Evolutionary conservation across 192 early-diverging fungal species (phyloP), one percentile per base, ranked within the genome.

Genomic region (Polychytrium aggregatum): DNA sequence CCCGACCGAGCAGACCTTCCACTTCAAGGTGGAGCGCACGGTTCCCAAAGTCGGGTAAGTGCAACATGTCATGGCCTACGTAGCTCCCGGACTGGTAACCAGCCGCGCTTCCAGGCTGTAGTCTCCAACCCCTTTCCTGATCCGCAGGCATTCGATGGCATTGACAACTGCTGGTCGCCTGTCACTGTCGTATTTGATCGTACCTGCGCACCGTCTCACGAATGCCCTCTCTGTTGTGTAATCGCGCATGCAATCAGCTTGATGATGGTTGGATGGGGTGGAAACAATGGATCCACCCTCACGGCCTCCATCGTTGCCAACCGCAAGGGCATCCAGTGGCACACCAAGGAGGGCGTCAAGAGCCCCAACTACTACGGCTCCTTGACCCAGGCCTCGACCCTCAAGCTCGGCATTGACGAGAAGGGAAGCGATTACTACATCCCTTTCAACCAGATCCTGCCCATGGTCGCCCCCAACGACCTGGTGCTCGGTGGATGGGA

Each of bases 261-360:
- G 39, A 96, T 98, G 95, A 84, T 98, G 65, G 91, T 98, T 58
- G 95, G 95, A 27, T 93, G 90, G 90, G 95, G 91, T 58, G 95
- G 95, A 58, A 98, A 98, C 87, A 98, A 98, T 71, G 94, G 94
- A 47, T 87, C 90, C 46, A 98, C 94, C 47, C 60, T 98, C 50
- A 96, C 92, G 36, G 95, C 95, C 6, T 85, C 90, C 64, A 88
- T 96, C 68, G 70, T 93, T 45, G 92, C 95, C 55, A 94, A 98
- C 83, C 84, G 82, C 66, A 60, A 71, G 53, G 79, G 85, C 46
- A 72, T 93, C 49, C 72, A 74, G 48, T 98, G 92, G 92, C 78
- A 74, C 66, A 96, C 92, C 49, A 95, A 91, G 73, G 79, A 83
- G 48, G 95, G 95, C 55, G 66, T 82, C 37, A 88, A 98, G 71